A percentile compares a stretch with the other conserved stretches of the same genome.
Conservation (phyloP, 768 basidiomycete species). For the Kwoniella newhampshirensis region DNA sequence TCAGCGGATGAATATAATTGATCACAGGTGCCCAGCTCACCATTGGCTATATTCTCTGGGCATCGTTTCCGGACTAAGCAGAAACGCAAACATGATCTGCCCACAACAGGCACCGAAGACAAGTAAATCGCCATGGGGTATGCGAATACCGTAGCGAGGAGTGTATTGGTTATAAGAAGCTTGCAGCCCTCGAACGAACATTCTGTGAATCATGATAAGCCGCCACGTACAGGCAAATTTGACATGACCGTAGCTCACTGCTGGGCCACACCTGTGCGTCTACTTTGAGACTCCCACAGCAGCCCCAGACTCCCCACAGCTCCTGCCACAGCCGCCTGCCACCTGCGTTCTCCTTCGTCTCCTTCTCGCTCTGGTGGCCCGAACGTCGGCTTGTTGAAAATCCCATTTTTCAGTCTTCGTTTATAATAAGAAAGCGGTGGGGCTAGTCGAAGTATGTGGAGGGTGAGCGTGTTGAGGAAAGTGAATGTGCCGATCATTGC, state of each 20-base stretch:
- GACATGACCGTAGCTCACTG: conserved; percentile 36
- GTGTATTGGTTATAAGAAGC: conserved; percentile 82
- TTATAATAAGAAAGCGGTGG: conserved; percentile 47
- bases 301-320: conserved; percentile 50
- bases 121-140: conserved; percentile 80
- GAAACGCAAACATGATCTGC: conserved; percentile 79
- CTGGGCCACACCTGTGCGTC: conserved; percentile 49
- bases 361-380: conserved; percentile 49
- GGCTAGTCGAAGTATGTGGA: conserved; percentile 49
- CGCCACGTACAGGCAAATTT: too few species aligned
- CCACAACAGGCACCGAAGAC: conserved; percentile 79
- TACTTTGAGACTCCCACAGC: conserved; percentile 43
- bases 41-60: conserved; percentile 73
- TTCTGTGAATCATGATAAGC: conserved; percentile 23
- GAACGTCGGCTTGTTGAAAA: conserved; percentile 41
- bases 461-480: conserved; percentile 50
- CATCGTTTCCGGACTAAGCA: conserved; percentile 78
- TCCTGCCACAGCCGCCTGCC: conserved; percentile 53
- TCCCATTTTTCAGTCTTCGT: conserved; percentile 30
- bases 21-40: conserved; percentile 55
- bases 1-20: not conserved
- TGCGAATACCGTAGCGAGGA: conserved; percentile 63
- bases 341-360: conserved; percentile 45
- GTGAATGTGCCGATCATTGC: conserved; percentile 68
- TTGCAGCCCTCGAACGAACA: conserved; percentile 69